Percentiles rank a stretch among this genome's conserved stretches.
Conservation (phyloP, 495 filamentous ascomycete species). For the Platismatia glauca region DNA sequence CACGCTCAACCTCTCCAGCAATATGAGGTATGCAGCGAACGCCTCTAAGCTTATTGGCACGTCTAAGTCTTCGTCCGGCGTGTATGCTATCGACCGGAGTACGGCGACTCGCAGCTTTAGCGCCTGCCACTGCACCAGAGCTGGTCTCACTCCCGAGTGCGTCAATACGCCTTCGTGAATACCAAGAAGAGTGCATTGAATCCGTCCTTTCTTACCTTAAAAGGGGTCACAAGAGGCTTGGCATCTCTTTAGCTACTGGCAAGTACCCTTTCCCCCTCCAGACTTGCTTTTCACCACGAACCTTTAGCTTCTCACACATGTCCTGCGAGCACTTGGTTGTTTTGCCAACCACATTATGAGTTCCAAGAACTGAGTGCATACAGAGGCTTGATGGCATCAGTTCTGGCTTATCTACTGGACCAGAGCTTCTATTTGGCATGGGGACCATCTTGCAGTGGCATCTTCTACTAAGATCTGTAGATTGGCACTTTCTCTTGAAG, state of each 20-base stretch:
- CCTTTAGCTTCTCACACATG: not conserved
- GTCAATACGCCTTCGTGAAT: constrained; percentile 55
- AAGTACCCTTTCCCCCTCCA: not conserved
- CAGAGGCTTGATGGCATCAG: not conserved
- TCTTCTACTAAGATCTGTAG: not conserved
- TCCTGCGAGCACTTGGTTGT: not conserved
- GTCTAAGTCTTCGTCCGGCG: not conserved
- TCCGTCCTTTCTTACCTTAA: constrained; percentile 65
- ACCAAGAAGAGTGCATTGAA: constrained; percentile 86
- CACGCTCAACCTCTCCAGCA: not conserved
- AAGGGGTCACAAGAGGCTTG: constrained; percentile 70
- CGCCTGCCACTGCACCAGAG: not conserved
- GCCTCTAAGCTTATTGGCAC: not conserved
- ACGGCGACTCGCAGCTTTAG: constrained; percentile 4
- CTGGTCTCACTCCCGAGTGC: constrained; percentile 6
- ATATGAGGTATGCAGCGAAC: constrained; percentile 18
- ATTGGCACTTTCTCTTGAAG: not conserved
- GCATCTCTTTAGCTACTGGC: constrained; percentile 80
- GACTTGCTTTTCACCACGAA: not conserved
- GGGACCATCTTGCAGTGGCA: not conserved
- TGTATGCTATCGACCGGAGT: not conserved
- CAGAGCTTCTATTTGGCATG: not conserved
- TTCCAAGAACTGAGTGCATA: not conserved
- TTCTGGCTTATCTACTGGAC: not conserved
- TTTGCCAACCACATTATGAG: not conserved